Conservation (phyloP, 495 filamentous ascomycete genomes). For the Thermothielavioides terrestris region DNA sequence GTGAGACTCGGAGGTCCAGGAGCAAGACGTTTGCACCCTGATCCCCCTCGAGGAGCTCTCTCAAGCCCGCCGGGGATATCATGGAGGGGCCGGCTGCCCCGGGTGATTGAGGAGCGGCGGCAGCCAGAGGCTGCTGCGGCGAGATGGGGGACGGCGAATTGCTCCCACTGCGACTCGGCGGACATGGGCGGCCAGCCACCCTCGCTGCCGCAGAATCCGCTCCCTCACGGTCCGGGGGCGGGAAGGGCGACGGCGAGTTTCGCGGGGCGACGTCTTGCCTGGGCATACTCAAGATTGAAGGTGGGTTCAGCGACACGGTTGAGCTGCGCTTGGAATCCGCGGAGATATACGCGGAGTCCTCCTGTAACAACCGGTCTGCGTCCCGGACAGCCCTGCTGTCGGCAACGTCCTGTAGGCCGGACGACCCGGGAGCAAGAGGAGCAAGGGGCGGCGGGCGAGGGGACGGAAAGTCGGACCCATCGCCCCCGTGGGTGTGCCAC, state of each 20-base stretch:
- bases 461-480: conserved; percentile 24
- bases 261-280: conserved; percentile 14
- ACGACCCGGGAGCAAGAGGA: background rate
- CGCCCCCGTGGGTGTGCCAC: conserved; percentile 33
- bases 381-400: conserved; percentile 21
- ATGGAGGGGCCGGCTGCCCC: conserved; percentile 42
- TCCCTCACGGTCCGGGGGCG: conserved; percentile 19
- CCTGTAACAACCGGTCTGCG: conserved; percentile 23
- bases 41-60: conserved; percentile 53
- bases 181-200: conserved; percentile 41
- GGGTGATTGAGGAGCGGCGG: conserved; percentile 39
- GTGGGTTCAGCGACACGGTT: conserved; percentile 32
- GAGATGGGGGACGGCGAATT: conserved; percentile 18
- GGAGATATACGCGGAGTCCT: conserved; percentile 41
- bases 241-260: conserved; percentile 31
- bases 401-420: conserved; percentile 3
- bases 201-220: conserved; percentile 29
- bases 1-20: conserved; percentile 82
- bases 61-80: conserved; percentile 56
- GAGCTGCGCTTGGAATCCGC: conserved; percentile 41
- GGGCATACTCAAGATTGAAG: conserved; percentile 25
- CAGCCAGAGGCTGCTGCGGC: background rate
- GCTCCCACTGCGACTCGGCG: conserved; percentile 34
- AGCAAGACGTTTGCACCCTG: conserved; percentile 54
- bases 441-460: conserved; percentile 13